Evolutionary conservation across 306 rosid species (phyloP).

Genomic region (Acacia acuminata): DNA sequence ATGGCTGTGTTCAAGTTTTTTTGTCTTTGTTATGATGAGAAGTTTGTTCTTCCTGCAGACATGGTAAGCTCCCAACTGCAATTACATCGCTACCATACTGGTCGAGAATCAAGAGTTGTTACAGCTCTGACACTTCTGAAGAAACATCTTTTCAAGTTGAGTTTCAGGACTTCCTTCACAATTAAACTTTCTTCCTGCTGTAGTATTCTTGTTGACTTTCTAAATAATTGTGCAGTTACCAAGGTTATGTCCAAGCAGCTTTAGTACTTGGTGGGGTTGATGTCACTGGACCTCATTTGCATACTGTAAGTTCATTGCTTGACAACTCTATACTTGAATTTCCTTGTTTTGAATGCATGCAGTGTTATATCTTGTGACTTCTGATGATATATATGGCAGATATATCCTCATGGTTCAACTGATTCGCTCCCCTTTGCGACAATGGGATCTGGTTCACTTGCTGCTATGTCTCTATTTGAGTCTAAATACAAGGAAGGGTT

Average conservation of each 20-base stretch:
- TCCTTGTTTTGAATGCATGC: neutral
- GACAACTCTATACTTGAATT: neutral
- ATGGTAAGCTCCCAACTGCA: constrained; percentile 88
- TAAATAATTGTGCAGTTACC: constrained; percentile 59
- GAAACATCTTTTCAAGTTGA: constrained; percentile 55
- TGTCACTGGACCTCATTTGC: constrained; percentile 90
- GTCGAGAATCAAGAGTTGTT: constrained; percentile 45
- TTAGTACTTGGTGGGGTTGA: constrained; percentile 99
- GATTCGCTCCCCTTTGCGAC: constrained; percentile 55
- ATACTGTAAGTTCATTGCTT: constrained; percentile 53
- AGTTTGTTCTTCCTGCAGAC: constrained; percentile 51
- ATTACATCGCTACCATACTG: constrained; percentile 39
- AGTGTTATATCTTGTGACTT: constrained; percentile 11
- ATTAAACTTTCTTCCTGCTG: constrained; percentile 2
- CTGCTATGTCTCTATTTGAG: constrained; percentile 55
- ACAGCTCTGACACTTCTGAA: constrained; percentile 52
- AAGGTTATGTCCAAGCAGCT: constrained; percentile 86
- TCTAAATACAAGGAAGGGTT: constrained; percentile 68
- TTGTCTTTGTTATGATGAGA: constrained; percentile 21
- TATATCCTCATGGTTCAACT: constrained; percentile 92
- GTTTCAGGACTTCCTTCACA: constrained; percentile 26
- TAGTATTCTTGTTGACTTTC: constrained; percentile 2
- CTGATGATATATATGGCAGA: constrained; percentile 49
- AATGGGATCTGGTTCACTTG: constrained; percentile 59
- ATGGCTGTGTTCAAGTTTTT: constrained; percentile 2